Conservation (phyloP, 2,329 filamentous ascomycete genomes). For the Tolypocladium guangdongense region DNA sequence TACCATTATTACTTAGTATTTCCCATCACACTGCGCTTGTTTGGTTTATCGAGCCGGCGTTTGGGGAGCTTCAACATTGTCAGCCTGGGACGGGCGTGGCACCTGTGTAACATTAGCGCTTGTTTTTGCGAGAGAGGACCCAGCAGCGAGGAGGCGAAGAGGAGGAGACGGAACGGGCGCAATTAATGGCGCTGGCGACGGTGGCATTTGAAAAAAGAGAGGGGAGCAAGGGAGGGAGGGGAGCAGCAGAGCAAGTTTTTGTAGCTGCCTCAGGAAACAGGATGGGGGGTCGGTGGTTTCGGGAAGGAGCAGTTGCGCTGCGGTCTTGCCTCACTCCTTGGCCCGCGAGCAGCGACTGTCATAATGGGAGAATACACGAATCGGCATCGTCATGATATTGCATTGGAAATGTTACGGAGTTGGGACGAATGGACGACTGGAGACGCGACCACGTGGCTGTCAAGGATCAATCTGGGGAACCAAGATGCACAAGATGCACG, state of each 20-base stretch:
- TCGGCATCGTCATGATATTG: not conserved
- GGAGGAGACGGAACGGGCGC: not conserved
- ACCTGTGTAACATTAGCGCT: conserved; percentile 2
- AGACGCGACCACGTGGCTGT: not conserved
- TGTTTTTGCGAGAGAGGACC: not conserved
- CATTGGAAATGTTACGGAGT: not conserved
- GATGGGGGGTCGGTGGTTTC: not conserved
- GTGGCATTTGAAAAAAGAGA: not conserved
- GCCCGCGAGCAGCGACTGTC: not conserved
- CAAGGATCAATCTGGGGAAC: not conserved
- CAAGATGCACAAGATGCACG: not conserved
- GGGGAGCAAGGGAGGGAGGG: not conserved
- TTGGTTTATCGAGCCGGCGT: conserved; percentile 3
- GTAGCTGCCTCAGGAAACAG: not conserved
- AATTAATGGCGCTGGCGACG: not conserved
- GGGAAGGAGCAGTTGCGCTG: not conserved
- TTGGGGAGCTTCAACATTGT: not conserved
- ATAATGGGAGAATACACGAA: not conserved
- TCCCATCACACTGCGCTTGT: not conserved
- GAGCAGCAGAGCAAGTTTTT: not conserved
- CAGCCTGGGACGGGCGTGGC: not conserved
- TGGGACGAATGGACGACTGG: not conserved
- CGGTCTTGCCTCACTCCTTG: not conserved
- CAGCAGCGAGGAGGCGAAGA: not conserved
- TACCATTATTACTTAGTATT: conserved; percentile 1